These are phyloP conservation scores for Trypanosoma avium DNA, from an alignment of 208 protist genomes.

Conservation along the genomic window DNA sequence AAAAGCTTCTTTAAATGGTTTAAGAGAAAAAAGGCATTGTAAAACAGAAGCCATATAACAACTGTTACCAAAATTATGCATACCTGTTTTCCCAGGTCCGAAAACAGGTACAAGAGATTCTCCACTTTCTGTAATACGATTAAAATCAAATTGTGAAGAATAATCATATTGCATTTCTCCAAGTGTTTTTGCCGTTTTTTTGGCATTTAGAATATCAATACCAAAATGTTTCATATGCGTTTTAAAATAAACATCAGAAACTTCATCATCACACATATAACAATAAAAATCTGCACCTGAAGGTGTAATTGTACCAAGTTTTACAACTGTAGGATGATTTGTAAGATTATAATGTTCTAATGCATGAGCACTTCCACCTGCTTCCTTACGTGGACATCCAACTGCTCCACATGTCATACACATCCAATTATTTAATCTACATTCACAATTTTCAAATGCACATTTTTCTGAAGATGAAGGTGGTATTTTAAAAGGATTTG, in stretches of 20 bases:
- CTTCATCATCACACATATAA: conserved; percentile 95
- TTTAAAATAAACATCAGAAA: conserved; percentile 91
- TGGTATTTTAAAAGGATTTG: conserved; percentile 44
- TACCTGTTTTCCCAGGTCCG: conserved; percentile 93
- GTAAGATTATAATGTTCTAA: conserved; percentile 86
- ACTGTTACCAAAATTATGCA: conserved; percentile 98
- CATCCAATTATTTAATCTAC: conserved; percentile 95
- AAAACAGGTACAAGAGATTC: conserved; percentile 82
- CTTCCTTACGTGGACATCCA: conserved; percentile 92
- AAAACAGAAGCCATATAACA: conserved; percentile 97
- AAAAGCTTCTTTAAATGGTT: conserved; percentile 79
- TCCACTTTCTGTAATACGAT: conserved; percentile 88
- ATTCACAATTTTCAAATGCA: conserved; percentile 65
- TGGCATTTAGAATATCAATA: conserved; percentile 90
- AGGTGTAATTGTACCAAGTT: conserved; percentile 96
- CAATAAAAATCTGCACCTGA: conserved; percentile 92
- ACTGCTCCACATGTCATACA: conserved; percentile 93
- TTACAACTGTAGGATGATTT: conserved; percentile 92
- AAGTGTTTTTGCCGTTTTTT: conserved; percentile 96
- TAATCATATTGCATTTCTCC: conserved; percentile 96
- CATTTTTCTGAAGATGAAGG: conserved; percentile 58
- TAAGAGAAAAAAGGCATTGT: conserved; percentile 92
- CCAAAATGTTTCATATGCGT: conserved; percentile 96
- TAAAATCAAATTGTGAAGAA: conserved; percentile 94
- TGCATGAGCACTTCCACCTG: conserved; percentile 95